Evolutionary conservation across 129 eudicot genomes (phyloP).

Genomic region (Apium graveolens): DNA sequence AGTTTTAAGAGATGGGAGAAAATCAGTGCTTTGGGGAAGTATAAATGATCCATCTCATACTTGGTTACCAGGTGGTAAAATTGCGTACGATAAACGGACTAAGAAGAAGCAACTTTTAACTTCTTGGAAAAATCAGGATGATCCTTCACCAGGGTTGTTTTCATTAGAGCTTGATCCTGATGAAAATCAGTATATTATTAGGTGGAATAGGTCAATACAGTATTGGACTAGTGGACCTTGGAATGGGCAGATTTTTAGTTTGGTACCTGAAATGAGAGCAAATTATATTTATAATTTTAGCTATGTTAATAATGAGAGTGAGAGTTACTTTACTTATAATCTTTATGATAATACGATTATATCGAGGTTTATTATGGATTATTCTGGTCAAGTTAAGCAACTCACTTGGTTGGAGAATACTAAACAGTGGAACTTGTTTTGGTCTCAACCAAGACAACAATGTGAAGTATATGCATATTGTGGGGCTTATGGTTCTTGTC

Average conservation of each 20-base stretch:
- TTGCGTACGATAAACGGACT: constrained; percentile 33
- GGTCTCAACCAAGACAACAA: constrained; percentile 49
- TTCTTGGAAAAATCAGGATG: constrained; percentile 51
- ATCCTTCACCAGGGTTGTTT: constrained; percentile 47
- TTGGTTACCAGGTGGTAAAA: constrained; percentile 45
- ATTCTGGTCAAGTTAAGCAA: constrained; percentile 42
- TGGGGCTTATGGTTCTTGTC: constrained; percentile 52
- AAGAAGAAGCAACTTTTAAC: constrained; percentile 24
- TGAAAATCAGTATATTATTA: constrained; percentile 18
- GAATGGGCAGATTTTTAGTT: constrained; percentile 42
- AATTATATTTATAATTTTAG: constrained; percentile 34
- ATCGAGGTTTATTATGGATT: constrained; percentile 45
- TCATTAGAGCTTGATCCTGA: constrained; percentile 34
- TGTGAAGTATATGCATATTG: constrained; percentile 56
- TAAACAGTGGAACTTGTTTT: constrained; percentile 39
- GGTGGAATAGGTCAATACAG: constrained; percentile 27
- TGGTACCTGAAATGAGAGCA: constrained; percentile 43
- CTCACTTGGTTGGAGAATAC: constrained; percentile 36
- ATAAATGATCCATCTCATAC: constrained; percentile 44
- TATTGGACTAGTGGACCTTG: constrained; percentile 54
- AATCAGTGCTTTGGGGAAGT: constrained; percentile 44
- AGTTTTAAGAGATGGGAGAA: constrained; percentile 25
- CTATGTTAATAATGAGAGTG: constrained; percentile 33
- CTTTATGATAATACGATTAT: constrained; percentile 21
- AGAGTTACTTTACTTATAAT: constrained; percentile 47